Conservation (phyloP, 116 monocot species). For the Trichopus zeylanicus region DNA sequence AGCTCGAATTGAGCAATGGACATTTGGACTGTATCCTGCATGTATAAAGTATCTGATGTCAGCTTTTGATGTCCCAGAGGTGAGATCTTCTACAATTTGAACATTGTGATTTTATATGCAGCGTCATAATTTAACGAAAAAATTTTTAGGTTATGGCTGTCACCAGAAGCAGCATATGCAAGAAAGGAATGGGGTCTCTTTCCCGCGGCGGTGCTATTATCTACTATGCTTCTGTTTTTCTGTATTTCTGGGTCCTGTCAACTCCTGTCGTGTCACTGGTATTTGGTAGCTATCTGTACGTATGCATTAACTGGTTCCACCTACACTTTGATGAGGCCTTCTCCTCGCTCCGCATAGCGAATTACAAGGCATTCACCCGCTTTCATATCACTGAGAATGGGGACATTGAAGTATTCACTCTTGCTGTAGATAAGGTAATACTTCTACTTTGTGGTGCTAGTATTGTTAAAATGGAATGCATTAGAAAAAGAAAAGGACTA, state of each 20-base stretch:
- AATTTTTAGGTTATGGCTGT: too few species aligned
- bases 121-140: too few species aligned
- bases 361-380: conserved; percentile 91
- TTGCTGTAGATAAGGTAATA: conserved; percentile 97
- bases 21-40: conserved; percentile 96
- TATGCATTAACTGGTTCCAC: conserved; percentile 97
- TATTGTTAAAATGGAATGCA: too few species aligned
- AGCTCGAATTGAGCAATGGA: conserved; percentile 85
- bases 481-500: too few species aligned
- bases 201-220: conserved; percentile 80
- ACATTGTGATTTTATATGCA: too few species aligned
- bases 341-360: conserved; percentile 96
- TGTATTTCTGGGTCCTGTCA: conserved; percentile 96
- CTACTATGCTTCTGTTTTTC: conserved; percentile 89
- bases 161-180: conserved; percentile 76
- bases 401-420: conserved; percentile 80
- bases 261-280: conserved; percentile 89
- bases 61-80: conserved; percentile 95
- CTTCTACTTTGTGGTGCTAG: too few species aligned
- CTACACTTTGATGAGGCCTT: conserved; percentile 99
- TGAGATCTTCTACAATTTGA: too few species aligned
- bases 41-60: conserved; percentile 99
- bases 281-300: conserved; percentile 91
- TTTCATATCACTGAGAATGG: conserved; percentile 75
- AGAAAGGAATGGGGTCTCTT: conserved; percentile 66